Base-by-base conservation (phyloP, 2,329 filamentous ascomycete species). In the Pyrenophora tritici-repentis region DNA sequence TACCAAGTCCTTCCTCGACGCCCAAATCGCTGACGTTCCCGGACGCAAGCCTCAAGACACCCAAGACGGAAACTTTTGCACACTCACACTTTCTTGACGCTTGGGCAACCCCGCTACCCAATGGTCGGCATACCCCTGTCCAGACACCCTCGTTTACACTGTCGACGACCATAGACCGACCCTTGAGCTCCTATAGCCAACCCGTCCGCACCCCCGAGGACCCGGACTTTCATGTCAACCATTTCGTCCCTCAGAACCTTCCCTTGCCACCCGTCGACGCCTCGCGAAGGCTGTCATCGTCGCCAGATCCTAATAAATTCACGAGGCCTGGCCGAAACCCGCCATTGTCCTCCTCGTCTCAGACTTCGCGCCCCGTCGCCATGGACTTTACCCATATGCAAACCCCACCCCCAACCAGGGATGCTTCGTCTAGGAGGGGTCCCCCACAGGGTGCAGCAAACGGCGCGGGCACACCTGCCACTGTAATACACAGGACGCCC, bases 351-450 rank as follows among this genome's bases (percentile, higher is more conserved):
- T 60, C 62, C 29, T 60, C 62, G 37, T 50, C 57, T n/a, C 47
- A 53, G 34, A 52, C 53, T 20, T 50, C 65, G 22, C 62, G 61
- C 42, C 62, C 63, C 17, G 57, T 66, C 56, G 68, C 56, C 46
- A 76, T 76, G 74, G 70, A 75, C 51, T 66, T 70, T 12, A 74
- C 72, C 17, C 77, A 80, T 12, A 84, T 85, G 76, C 83, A 86
- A 69, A 86, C 83, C 10, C 83, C 83, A 29, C 83, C 83, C 41
- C 83, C 83, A 2, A 85, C 83, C 20, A 78, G 83, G 68, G 82
- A 78, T 55, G 73, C 75, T 44, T 76, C 81, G 14, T 81, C 78
- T 5, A 77, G 79, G 63, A 78, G 81, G 56, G 76, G 68, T 42
- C 59, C 71, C 41, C 66, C 70, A 40, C 70, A 75, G 33, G 61